phyloP scores from a whole-genome alignment of 1,284 basidiomycete species.

The Tilletia horrida region DNA sequence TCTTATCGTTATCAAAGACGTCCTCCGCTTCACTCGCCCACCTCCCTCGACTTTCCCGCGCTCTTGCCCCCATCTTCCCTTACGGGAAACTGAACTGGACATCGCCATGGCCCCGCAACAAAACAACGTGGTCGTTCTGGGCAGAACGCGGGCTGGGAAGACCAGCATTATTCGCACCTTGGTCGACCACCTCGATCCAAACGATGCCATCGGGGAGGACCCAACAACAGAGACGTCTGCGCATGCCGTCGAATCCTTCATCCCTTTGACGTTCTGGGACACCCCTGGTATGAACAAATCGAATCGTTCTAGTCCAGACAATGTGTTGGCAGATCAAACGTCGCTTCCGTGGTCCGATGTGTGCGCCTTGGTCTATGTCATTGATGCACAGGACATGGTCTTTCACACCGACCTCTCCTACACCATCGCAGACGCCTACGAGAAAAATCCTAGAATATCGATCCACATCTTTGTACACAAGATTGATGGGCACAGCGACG shows the following conservation, averaged over 20 bases:
- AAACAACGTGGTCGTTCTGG: constrained; percentile 10
- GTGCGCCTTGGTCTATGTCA: constrained; percentile 6
- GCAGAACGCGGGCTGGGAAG: constrained; percentile 5
- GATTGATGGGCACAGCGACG: constrained; percentile 84
- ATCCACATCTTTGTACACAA: constrained; percentile 96
- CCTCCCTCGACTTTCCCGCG: no score
- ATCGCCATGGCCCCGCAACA: not conserved
- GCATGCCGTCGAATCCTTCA: not conserved
- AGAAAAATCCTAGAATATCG: constrained; percentile 72
- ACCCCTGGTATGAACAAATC: not conserved
- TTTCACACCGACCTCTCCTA: not conserved
- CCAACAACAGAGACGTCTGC: not conserved
- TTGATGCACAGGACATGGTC: not conserved
- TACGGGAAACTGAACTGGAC: not conserved
- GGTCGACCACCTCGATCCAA: constrained; percentile 11
- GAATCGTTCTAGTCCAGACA: not conserved
- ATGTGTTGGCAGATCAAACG: constrained; percentile 1
- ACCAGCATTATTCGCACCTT: constrained; percentile 14
- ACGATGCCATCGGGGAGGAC: constrained; percentile 9
- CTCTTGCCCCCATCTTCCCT: no score
- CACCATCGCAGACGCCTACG: constrained; percentile 58
- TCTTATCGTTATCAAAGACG: no score
- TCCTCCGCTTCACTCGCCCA: no score
- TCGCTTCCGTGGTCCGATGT: constrained; percentile 2
- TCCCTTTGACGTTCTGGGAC: constrained; percentile 15